Percentiles rank a stretch among this genome's conserved stretches.
These are phyloP conservation scores for Yamadazyma kitorensis DNA, from an alignment of 805 yeast species.

Conservation along the genomic window DNA sequence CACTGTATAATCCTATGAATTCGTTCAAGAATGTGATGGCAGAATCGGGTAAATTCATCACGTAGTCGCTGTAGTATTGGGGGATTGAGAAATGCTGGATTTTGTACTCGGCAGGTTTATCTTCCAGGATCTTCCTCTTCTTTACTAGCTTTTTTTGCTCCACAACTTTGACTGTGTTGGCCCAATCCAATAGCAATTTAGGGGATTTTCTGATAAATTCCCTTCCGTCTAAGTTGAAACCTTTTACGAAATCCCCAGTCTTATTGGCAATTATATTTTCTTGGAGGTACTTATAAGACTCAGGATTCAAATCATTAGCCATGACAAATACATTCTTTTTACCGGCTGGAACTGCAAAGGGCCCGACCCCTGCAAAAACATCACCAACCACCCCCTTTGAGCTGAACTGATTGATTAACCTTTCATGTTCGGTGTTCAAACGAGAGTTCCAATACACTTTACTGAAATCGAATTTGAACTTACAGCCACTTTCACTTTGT, in stretches of 20 bases:
- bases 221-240: conserved; percentile 79
- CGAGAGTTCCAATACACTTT: conserved; percentile 98
- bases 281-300: conserved; percentile 66
- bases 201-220: conserved; percentile 69
- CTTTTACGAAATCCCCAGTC: conserved; percentile 53
- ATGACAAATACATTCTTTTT: conserved; percentile 74
- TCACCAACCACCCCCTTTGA: conserved; percentile 81
- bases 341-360: conserved; percentile 95
- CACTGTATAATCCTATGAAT: conserved; percentile 67
- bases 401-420: conserved; percentile 62
- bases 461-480: conserved; percentile 82
- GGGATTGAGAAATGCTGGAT: conserved; percentile 43
- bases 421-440: conserved; percentile 87
- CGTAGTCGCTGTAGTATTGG: conserved; percentile 62
- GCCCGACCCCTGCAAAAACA: conserved; percentile 99
- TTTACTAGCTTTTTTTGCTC: conserved; percentile 32
- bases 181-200: conserved; percentile 46
- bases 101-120: conserved; percentile 29
- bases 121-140: conserved; percentile 36
- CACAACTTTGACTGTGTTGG: conserved; percentile 27
- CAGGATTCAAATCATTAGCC: conserved; percentile 93
- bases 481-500: conserved; percentile 84
- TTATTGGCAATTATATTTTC: conserved; percentile 66
- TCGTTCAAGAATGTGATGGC: conserved; percentile 81
- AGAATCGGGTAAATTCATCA: conserved; percentile 94